Conservation (phyloP, 495 filamentous ascomycete species). For the Chaetomium cochliodes region DNA sequence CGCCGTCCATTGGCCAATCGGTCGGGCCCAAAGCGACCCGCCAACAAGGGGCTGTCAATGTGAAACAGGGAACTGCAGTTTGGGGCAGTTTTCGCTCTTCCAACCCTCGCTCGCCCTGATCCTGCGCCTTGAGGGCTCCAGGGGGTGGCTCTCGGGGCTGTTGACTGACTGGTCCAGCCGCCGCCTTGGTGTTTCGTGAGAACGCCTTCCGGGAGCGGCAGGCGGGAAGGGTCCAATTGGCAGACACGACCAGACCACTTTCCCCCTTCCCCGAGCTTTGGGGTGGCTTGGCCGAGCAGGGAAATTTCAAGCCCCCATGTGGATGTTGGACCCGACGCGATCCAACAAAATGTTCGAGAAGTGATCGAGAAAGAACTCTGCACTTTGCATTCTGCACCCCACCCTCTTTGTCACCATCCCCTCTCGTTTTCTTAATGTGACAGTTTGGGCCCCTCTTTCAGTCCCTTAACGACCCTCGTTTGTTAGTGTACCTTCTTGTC, state of each 20-base stretch:
- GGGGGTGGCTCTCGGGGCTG: neutral
- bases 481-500: slow-evolving; percentile 9
- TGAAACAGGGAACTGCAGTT: slow-evolving; percentile 1
- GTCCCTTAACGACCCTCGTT: slow-evolving; percentile 12
- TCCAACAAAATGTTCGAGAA: neutral
- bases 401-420: neutral
- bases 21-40: slow-evolving; percentile 9
- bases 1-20: slow-evolving; percentile 20
- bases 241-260: neutral
- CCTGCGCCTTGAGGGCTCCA: too few relatives aligned
- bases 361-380: neutral
- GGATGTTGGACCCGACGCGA: neutral
- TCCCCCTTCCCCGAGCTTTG: neutral
- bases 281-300: neutral
- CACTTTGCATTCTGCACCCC: neutral
- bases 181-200: neutral
- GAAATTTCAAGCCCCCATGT: neutral
- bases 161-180: neutral
- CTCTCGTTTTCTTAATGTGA: neutral
- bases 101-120: neutral
- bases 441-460: neutral
- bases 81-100: neutral
- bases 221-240: neutral
- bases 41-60: neutral
- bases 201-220: neutral